phyloP scores from a whole-genome alignment of 1,284 basidiomycete genomes.

The Vanrija humicola region DNA sequence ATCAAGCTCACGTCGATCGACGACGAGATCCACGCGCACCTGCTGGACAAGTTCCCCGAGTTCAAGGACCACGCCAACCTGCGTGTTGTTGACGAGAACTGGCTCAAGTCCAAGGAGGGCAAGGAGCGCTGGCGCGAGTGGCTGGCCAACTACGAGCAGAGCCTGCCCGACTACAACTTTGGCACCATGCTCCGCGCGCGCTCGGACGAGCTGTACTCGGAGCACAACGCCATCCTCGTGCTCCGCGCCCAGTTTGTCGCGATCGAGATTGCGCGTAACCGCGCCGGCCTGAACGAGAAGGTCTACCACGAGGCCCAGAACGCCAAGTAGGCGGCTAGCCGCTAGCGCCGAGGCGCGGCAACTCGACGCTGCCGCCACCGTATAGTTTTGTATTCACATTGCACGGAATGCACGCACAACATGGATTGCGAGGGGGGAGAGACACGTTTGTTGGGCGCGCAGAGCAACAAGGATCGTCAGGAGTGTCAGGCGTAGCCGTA shows the following conservation, averaged over 20 bases:
- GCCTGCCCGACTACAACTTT: slow-evolving; percentile 92
- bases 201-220: slow-evolving; percentile 75
- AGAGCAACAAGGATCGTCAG: background rate
- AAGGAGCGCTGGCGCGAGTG: slow-evolving; percentile 92
- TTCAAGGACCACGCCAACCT: slow-evolving; percentile 65
- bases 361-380: background rate
- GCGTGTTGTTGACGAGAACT: slow-evolving; percentile 78
- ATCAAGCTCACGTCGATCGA: slow-evolving; percentile 84
- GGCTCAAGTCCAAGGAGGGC: slow-evolving; percentile 85
- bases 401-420: no score
- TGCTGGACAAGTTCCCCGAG: slow-evolving; percentile 78
- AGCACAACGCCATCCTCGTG: slow-evolving; percentile 95
- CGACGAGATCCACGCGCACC: slow-evolving; percentile 83
- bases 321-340: slow-evolving; percentile 46
- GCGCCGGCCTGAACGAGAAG: slow-evolving; percentile 81
- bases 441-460: background rate
- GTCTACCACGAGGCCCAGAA: slow-evolving; percentile 71
- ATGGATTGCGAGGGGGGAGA: no score
- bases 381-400: no score
- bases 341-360: no score
- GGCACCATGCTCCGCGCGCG: slow-evolving; percentile 89
- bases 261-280: slow-evolving; percentile 90
- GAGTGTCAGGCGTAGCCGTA: no score
- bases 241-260: slow-evolving; percentile 74
- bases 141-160: slow-evolving; percentile 71